phyloP scores from a whole-genome alignment of 768 basidiomycete genomes.

The Agrocybe chaxingu region DNA sequence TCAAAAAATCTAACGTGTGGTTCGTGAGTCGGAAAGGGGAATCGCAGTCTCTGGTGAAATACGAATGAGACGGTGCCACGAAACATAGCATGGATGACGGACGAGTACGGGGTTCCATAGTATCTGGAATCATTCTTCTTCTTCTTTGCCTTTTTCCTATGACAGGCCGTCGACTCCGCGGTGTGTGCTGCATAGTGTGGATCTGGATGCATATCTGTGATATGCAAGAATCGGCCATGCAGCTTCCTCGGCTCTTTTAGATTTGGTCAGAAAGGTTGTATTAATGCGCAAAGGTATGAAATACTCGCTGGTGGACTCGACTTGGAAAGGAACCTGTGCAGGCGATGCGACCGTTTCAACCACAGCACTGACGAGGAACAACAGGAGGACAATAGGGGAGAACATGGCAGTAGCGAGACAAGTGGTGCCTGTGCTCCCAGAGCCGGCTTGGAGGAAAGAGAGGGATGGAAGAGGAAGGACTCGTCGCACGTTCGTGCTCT shows the following conservation, averaged over 20 bases:
- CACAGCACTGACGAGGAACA: conserved; percentile 16
- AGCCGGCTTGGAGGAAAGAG: conserved; percentile 14
- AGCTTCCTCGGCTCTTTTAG: conserved; percentile 45
- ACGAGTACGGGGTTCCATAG: conserved; percentile 72
- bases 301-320: conserved; percentile 26
- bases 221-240: conserved; percentile 73
- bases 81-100: conserved; percentile 21
- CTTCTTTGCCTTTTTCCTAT: conserved; percentile 58
- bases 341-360: conserved; percentile 30
- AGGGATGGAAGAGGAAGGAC: conserved; percentile 13
- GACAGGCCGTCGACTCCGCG: conserved; percentile 64
- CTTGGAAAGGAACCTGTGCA: conserved; percentile 35
- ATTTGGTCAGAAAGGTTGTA: conserved; percentile 6
- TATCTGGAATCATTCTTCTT: conserved; percentile 50
- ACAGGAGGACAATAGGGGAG: conserved; percentile 18
- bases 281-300: not conserved
- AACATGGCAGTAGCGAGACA: conserved; percentile 21
- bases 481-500: conserved; percentile 32
- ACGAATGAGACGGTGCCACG: not conserved
- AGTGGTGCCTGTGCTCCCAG: conserved; percentile 17
- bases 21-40: conserved; percentile 78
- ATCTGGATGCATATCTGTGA: conserved; percentile 86
- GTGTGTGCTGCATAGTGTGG: conserved; percentile 52
- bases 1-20: conserved; percentile 76
- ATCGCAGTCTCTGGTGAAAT: conserved; percentile 64